Conservation (phyloP, 768 basidiomycete genomes). For the Hemileccinum rubropunctum region DNA sequence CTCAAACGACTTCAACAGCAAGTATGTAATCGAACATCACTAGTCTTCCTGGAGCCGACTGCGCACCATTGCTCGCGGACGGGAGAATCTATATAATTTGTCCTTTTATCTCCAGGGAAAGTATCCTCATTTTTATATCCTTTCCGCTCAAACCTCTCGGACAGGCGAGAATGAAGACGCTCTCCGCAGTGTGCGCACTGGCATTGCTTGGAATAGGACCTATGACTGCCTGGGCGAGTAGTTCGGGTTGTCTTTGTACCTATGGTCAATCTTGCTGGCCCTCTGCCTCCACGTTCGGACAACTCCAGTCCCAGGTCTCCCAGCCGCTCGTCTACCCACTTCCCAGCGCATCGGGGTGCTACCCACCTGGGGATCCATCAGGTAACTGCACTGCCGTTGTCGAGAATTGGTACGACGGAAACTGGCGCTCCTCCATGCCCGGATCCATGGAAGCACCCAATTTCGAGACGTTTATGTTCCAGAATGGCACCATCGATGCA, state of each 20-base stretch:
- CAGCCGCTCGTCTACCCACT: constrained; percentile 15
- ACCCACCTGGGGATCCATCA: constrained; percentile 21
- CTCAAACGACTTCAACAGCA: background rate
- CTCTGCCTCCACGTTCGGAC: constrained; percentile 9
- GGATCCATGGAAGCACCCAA: constrained; percentile 39
- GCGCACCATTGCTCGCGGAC: background rate
- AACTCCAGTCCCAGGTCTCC: constrained; percentile 15
- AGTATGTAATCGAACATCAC: background rate
- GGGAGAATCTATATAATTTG: background rate
- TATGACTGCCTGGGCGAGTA: background rate
- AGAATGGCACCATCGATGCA: constrained; percentile 44
- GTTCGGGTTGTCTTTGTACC: constrained; percentile 16
- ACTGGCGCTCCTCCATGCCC: constrained; percentile 40
- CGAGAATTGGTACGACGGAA: constrained; percentile 30
- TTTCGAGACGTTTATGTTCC: constrained; percentile 34
- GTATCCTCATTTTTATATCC: background rate
- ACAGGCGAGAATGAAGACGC: too few relatives aligned
- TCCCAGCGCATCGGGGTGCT: constrained; percentile 21
- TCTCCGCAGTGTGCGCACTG: too few relatives aligned
- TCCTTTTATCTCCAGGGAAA: too few relatives aligned
- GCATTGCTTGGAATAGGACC: background rate
- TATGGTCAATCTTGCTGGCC: constrained; percentile 20
- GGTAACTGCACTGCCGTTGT: constrained; percentile 37
- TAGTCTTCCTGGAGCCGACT: background rate
- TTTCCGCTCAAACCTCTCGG: too few relatives aligned